Evolutionary conservation across 2,329 filamentous ascomycete genomes (phyloP), one percentile per base, ranked within the genome.

Genomic region (Conoideocrella luteorostrata): DNA sequence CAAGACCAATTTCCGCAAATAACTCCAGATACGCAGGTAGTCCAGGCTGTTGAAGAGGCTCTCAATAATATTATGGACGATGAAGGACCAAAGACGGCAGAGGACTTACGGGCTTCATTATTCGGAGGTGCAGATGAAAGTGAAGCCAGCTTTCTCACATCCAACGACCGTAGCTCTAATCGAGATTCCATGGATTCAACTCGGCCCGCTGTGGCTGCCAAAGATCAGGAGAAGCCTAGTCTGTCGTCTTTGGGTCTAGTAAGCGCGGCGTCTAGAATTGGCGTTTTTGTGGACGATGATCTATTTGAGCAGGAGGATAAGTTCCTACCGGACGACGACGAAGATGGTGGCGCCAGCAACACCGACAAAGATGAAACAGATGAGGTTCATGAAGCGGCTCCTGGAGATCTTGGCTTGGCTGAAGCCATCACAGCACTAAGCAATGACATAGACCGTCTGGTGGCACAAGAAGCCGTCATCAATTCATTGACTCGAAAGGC

Each of bases 401-500:
- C 94, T 1, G 93, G 93, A 29, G 93, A 98, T 60, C 75, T 98
- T 3, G 93, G 93, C 1, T 67, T 98, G 26, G 88, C 89, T 1
- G 94, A 98, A 67, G 91, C 94, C 9, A 95, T 98, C 51, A 83
- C 87, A 34, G 82, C 78, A 2, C 74, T 98, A n/a, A 88, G 85
- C 1, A 82, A 84, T 39, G 90, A 97, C 51, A 95, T 98, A 49
- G 89, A 96, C 56, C 87, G 89, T 51, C 74, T 98, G 15, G 76
- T 78, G 9, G 82, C 89, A 3, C 93, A 98, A 64, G 88, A 96
- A 54, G 84, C 86, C 2, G 87, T 98, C 15, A 81, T 98, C 15
- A 88, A 96, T 55, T 94, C 91, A 1, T 68, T 98, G 46, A 93
- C 88, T 3, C 81, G 86, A 45, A 98, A 98, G 65, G 93, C 94